These are phyloP conservation scores for Fusarium circinatum DNA, from an alignment of 2,329 filamentous ascomycete genomes.

Conservation along the genomic window DNA sequence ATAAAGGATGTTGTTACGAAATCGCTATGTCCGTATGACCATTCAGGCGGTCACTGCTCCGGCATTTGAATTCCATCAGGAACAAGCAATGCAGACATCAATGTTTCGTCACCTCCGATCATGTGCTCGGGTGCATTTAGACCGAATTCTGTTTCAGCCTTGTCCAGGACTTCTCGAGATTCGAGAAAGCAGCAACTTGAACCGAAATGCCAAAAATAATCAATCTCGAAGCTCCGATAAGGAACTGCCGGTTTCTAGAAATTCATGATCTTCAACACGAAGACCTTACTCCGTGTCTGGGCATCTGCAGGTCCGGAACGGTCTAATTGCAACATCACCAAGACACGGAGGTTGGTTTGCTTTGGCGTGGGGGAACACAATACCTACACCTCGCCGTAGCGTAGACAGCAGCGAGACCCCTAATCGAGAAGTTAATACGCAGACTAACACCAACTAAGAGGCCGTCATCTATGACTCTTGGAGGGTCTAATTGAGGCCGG, in stretches of 20 bases:
- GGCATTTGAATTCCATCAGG: conserved; percentile 13
- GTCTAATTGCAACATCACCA: conserved; percentile 22
- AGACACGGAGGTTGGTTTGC: not conserved
- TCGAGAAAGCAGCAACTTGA: conserved; percentile 9
- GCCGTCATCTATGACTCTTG: conserved; percentile 32
- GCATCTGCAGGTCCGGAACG: conserved; percentile 30
- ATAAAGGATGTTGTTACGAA: conserved; percentile 21
- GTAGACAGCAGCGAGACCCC: not conserved
- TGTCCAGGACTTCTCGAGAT: not conserved
- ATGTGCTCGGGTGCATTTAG: conserved; percentile 2
- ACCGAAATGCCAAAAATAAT: not conserved
- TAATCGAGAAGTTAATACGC: not conserved
- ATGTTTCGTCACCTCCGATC: conserved; percentile 1
- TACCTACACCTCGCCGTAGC: conserved; percentile 5
- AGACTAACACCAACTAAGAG: not conserved
- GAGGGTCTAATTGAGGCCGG: conserved; percentile 28
- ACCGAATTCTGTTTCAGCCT: conserved; percentile 10
- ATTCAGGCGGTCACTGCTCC: not conserved
- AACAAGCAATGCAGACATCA: not conserved
- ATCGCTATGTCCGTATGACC: conserved; percentile 5
- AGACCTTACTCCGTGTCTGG: conserved; percentile 1
- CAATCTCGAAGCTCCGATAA: not conserved
- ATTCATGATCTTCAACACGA: conserved; percentile 4
- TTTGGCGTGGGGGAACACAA: conserved; percentile 24
- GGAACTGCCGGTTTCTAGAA: conserved; percentile 8